A percentile compares a stretch with the other conserved stretches of the same genome.
Evolutionary conservation across 1,139 yeast species (phyloP).

Genomic region (Candida sp.): DNA sequence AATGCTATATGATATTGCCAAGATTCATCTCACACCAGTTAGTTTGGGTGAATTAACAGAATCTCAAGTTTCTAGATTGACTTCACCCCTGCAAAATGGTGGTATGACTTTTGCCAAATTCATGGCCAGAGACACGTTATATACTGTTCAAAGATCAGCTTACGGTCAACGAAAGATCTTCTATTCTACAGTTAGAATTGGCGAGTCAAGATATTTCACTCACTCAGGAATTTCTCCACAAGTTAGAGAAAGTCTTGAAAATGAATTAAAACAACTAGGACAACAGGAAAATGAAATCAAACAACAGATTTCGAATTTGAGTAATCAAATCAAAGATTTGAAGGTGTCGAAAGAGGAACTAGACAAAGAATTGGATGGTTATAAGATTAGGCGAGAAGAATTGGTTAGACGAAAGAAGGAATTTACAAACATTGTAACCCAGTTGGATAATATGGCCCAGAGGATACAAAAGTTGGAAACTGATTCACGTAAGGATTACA

Average conservation of each 20-base stretch:
- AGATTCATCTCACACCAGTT: slow-evolving; percentile 65
- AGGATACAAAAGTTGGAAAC: slow-evolving; percentile 21
- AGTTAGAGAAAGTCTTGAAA: slow-evolving; percentile 18
- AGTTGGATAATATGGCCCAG: slow-evolving; percentile 18
- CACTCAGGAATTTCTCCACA: slow-evolving; percentile 42
- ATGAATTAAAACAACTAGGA: slow-evolving; percentile 5
- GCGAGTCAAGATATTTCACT: slow-evolving; percentile 34
- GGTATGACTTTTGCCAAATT: slow-evolving; percentile 49
- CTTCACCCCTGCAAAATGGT: slow-evolving; percentile 29
- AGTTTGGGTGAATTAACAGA: slow-evolving; percentile 39
- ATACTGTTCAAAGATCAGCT: slow-evolving; percentile 48
- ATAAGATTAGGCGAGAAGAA: slow-evolving; percentile 6
- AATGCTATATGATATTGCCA: slow-evolving; percentile 64
- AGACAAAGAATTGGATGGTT: slow-evolving; percentile 9
- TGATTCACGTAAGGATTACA: slow-evolving; percentile 25
- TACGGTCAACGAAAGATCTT: slow-evolving; percentile 56
- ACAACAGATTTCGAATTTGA: slow-evolving; percentile 14
- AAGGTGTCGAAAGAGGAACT: slow-evolving; percentile 11
- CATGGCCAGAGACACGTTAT: slow-evolving; percentile 56
- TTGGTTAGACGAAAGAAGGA: slow-evolving; percentile 10
- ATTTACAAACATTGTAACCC: slow-evolving; percentile 17
- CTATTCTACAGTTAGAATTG: slow-evolving; percentile 34
- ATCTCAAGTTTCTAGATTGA: slow-evolving; percentile 35
- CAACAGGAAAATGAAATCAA: slow-evolving; percentile 11
- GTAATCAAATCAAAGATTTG: slow-evolving; percentile 8